phyloP scores from a whole-genome alignment of 2,329 filamentous ascomycete species.

The Colletotrichum endophyticum region DNA sequence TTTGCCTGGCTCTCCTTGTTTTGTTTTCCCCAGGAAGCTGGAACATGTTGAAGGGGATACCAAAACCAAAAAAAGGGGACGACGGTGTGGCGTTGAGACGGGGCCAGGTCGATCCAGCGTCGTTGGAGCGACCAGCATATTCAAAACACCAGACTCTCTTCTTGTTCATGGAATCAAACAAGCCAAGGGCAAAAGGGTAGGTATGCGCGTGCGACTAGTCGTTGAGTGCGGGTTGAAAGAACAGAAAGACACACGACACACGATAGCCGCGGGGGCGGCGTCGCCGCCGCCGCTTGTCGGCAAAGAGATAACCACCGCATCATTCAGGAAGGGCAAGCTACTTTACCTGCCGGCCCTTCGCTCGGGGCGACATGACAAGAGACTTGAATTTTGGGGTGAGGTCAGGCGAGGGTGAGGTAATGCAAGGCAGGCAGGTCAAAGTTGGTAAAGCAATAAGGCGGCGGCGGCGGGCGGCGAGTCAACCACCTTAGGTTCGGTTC shows the following conservation, averaged over 20 bases:
- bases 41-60: not conserved
- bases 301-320: not conserved
- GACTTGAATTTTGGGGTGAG: not conserved
- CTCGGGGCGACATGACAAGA: not conserved
- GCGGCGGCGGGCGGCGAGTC: constrained; percentile 10
- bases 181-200: not conserved
- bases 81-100: not conserved
- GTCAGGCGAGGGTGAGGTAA: not conserved
- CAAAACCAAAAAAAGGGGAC: not conserved
- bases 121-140: not conserved
- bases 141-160: constrained; percentile 4
- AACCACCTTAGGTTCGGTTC: not conserved
- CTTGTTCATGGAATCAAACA: not conserved
- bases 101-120: constrained; percentile 2
- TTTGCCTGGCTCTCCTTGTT: not conserved
- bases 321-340: not conserved
- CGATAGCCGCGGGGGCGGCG: not conserved
- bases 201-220: not conserved
- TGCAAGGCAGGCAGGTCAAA: not conserved
- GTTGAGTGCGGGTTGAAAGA: not conserved
- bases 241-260: not conserved
- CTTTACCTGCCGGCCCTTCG: not conserved
- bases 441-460: not conserved
- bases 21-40: not conserved
- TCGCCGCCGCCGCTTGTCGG: not conserved